These are phyloP conservation scores for Nakazawaea sp. DNA, from an alignment of 805 yeast species.

Conservation along the genomic window DNA sequence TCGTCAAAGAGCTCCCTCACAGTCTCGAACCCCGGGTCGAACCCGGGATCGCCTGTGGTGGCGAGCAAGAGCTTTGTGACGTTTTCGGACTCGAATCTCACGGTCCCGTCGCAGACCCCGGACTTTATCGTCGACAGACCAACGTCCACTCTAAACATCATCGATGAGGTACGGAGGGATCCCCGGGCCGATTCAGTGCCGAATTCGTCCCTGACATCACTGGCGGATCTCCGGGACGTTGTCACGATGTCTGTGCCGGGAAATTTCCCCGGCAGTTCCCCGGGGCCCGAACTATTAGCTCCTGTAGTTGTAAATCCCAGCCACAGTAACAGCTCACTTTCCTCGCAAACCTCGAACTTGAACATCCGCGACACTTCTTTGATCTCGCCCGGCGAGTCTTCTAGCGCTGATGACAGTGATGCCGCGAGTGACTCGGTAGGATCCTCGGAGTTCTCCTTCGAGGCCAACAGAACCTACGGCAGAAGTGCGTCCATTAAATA, in stretches of 20 bases:
- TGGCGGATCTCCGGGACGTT: not conserved
- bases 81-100: constrained; percentile 4
- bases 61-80: constrained; percentile 9
- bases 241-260: not conserved
- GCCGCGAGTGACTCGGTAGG: constrained; percentile 8
- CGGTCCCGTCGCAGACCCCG: constrained; percentile 3
- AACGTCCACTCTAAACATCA: not conserved
- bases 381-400: not conserved
- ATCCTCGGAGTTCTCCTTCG: constrained; percentile 28
- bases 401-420: not conserved
- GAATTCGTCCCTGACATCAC: not conserved
- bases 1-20: constrained; percentile 7
- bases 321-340: not conserved
- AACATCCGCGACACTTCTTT: not conserved
- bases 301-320: not conserved
- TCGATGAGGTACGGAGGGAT: not conserved
- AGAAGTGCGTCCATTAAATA: constrained; percentile 29
- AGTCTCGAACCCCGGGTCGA: not conserved
- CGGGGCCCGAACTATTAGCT: not conserved
- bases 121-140: constrained; percentile 10
- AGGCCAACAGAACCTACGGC: constrained; percentile 20
- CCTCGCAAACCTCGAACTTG: not conserved
- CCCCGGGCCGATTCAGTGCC: not conserved
- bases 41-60: constrained; percentile 6
- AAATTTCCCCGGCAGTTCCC: not conserved